Evolutionary conservation across 208 protist genomes (phyloP), one percentile per base, ranked within the genome.

Genomic region (Tritrichomonas musculus): DNA sequence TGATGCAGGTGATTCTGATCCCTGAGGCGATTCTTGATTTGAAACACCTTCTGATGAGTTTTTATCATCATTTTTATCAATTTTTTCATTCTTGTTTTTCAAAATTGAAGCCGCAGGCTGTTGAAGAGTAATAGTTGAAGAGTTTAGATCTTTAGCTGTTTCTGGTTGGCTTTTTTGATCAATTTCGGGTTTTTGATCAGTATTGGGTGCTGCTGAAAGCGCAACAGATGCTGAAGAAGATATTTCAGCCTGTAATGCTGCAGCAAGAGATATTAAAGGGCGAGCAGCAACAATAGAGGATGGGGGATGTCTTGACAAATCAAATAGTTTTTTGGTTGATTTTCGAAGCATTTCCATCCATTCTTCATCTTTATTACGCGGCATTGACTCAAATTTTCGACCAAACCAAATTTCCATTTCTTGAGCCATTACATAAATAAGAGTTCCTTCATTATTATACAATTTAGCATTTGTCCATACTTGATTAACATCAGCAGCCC

Each of bases 401-500:
- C 17, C 27, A 39, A 88, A 88, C 77, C 77, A 88, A 53, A 88
- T 53, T 57, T 88, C 77, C 47, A 53, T 44, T 20, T 88, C 77
- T 88, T 88, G 77, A 30, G 77, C 77, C 1, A 88, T 88, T 1
- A 88, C 44, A 39, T 88, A 49, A 39, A 88, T 88, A 2, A 88
- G 17, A n/a, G 41, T 88, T 5, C 77, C 77, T 88, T 88, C 77
- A 39, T 88, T 88, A 84, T 84, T 84, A 53, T 84, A 84, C 11
- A 84, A 8, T n/a, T 33, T 84, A 8, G 73, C 73, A 53, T 84
- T 84, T 84, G 17, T 53, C 73, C 73, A 84, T 3, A 84, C 39
- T 84, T 47, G 39, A 53, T 84, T 84, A 25, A 84, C 73, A 30
- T 84, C 73, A 13, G 4, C 39, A 53, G 44, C 39, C 27, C 27